Base-by-base conservation (phyloP, 2,329 filamentous ascomycete genomes). In the Pseudogymnoascus sp. region DNA sequence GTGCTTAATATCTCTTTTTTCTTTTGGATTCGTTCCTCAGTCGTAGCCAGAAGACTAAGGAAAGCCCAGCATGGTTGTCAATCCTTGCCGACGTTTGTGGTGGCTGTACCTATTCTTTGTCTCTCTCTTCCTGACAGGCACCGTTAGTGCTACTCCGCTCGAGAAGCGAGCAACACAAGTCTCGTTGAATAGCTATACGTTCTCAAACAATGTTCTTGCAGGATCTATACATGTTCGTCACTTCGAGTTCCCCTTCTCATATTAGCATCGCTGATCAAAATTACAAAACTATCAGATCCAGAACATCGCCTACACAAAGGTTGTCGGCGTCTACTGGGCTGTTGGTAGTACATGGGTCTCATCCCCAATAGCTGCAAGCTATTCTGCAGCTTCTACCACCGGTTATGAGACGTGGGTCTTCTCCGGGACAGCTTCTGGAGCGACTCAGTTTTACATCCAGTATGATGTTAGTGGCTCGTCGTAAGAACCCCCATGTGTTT, bases 321-420 rank as follows among this genome's bases (percentile, higher is more conserved):
- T 67, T 25, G 69, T 71, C 14, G 65, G 67, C 3, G 66, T 71
- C 23, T 37, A 65, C 44, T 72, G 67, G 62, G 68, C 70, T 3
- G 66, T 69, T 23, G 70, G 70, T 6, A 67, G 59, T 21, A 67
- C 63, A 12, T 71, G 70, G 70, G 64, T 59, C 18, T 44, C 64
- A 40, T 65, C 63, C 34, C 62, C 36, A 16, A 70, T 71, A 31
- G 10, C 63, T 18, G 69, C 69, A 7, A 64, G 63, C 31, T 72
- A 68, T 40, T 69, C 66, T 28, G 67, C 60, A 12, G 60, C 69
- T 7, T 64, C 59, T 37, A 61, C 60, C 18, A 68, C 21, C 28
- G 68, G 67, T 16, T 72, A 67, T 42, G 69, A 71, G 60, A 69
- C 64, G 4, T 72, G 70, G 70, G 59, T 34, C 12, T 72, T 72